Percentiles rank a stretch among this genome's conserved stretches.
These are phyloP conservation scores for Solanum aculeatissimum DNA, from an alignment of 305 asterid genomes.

Conservation along the genomic window DNA sequence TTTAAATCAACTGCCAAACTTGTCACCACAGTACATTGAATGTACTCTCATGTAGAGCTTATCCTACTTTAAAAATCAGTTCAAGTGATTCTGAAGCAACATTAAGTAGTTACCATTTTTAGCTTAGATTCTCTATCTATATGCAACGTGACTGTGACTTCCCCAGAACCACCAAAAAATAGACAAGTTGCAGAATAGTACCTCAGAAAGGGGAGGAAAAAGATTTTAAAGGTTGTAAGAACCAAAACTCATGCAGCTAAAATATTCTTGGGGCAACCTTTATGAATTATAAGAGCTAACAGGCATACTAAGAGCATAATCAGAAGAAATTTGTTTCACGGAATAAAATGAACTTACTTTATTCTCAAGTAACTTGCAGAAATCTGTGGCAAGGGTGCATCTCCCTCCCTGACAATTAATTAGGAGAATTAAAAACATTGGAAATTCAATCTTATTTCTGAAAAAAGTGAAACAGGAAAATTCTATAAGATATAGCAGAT, in stretches of 20 bases:
- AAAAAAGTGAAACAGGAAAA: background rate
- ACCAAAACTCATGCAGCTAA: background rate
- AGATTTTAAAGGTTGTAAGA: background rate
- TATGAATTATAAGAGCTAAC: background rate
- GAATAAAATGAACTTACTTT: slow-evolving; percentile 2
- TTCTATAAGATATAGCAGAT: slow-evolving; percentile 2
- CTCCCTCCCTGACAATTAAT: slow-evolving; percentile 52
- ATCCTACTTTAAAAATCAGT: background rate
- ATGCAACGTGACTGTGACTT: background rate
- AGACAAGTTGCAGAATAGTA: background rate
- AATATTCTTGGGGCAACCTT: background rate
- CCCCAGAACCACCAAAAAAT: background rate
- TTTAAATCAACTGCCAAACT: background rate
- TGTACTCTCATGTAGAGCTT: background rate
- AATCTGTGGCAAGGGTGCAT: slow-evolving; percentile 73
- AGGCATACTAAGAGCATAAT: background rate
- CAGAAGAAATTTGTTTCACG: background rate
- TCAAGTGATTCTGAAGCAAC: background rate
- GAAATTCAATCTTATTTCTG: background rate
- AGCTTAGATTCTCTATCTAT: background rate
- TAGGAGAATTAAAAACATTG: slow-evolving; percentile 5
- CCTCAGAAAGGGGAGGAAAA: background rate
- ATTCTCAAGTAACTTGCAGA: slow-evolving; percentile 83
- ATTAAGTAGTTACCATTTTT: background rate
- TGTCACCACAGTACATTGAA: background rate